Base-by-base conservation (phyloP, 345 rosid genomes). In the Melaleuca alternifolia region DNA sequence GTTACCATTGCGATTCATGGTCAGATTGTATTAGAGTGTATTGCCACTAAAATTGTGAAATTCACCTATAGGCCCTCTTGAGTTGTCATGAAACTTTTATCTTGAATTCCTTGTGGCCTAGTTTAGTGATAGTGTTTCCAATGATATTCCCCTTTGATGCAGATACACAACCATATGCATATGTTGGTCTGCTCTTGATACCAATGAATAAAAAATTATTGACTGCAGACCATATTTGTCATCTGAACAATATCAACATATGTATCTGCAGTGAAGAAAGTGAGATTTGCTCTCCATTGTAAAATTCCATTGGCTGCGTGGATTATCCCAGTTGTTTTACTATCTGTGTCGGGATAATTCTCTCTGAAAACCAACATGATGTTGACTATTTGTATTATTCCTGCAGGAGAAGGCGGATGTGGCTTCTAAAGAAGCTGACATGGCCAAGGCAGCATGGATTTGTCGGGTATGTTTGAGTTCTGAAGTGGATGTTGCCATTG, bases 391-490 rank as follows among this genome's bases (percentile, higher is more conserved):
- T 83, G 28, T 37, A 14, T 82, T 33, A 54, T 44, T 71, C 86
- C 18, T 90, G 91, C 92, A 96, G 98, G 98, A 93, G 87, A 95
- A 90, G 92, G 93, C 95, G 54, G 98, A 96, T 81, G 84, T 86
- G 86, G 95, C 96, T 11, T 54, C 86, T 51, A 97, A 94, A 76
- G 98, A 97, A 89, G 97, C 97, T 11, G 99, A 97, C 84, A 89
- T 92, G 50, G 99, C 98, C 82, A 97, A 96, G 92, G 88, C 94
- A 13, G 97, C 97, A 33, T 97, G 99, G 99, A 57, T 93, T 50
- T 96, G 98, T 87, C 91, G 96, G 88, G 95, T 97, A 54, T 97
- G 98, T 89, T 88, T 93, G 92, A 95, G 76, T 90, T 91, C 92
- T 86, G 99, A 97, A 89, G 98, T 97, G 57, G 95, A 94, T 62